These are phyloP conservation scores for Pseudocercospora eumusae DNA, from an alignment of 2,329 filamentous ascomycete species.

Conservation along the genomic window DNA sequence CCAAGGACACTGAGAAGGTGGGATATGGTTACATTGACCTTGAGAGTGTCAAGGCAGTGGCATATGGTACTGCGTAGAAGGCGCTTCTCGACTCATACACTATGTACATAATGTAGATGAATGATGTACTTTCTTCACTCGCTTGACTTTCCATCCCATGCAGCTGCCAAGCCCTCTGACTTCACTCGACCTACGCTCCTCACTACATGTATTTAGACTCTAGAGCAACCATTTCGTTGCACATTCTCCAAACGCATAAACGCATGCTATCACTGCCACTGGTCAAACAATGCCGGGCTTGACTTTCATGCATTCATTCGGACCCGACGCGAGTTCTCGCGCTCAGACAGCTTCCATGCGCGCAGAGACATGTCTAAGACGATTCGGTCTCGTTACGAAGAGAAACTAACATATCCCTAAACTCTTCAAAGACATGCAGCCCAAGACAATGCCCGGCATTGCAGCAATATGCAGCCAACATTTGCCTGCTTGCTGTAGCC, in stretches of 20 bases:
- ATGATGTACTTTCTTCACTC: no score
- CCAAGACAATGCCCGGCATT: background rate
- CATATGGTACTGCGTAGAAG: constrained; percentile 39
- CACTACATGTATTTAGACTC: no score
- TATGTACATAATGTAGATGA: no score
- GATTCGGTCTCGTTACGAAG: background rate
- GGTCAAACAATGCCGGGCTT: no score
- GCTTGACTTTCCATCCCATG: background rate
- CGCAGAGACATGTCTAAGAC: background rate
- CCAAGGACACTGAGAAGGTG: constrained; percentile 28
- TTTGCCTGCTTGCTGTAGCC: background rate
- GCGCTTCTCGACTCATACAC: background rate
- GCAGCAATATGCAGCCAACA: background rate
- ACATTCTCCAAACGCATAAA: background rate
- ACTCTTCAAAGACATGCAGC: background rate
- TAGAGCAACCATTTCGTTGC: background rate
- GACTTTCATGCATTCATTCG: background rate
- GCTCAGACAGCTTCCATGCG: background rate
- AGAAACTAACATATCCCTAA: background rate
- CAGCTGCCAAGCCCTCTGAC: background rate
- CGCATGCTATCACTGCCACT: background rate
- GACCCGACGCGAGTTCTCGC: background rate
- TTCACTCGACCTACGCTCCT: background rate
- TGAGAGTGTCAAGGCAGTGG: constrained; percentile 40
- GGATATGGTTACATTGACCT: constrained; percentile 44